Evolutionary conservation across 2,329 filamentous ascomycete species (phyloP), one percentile per base, ranked within the genome.

Genomic region (Tolypocladium ophioglossoides): DNA sequence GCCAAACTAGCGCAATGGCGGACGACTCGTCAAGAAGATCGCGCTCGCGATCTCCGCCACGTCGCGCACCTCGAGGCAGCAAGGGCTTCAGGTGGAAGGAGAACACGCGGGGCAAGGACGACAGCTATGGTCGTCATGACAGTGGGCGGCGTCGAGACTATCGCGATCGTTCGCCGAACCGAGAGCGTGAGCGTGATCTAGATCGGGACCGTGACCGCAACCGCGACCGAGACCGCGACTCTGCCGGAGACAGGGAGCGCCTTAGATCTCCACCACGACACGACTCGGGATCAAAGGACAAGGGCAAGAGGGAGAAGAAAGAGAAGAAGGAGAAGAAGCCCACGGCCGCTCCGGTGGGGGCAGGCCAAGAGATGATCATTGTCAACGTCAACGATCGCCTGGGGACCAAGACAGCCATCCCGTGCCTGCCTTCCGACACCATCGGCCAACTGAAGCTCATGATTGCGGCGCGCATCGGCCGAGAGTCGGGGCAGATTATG

Each of bases 331-430:
- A 52, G 54, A 68, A 49, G 55, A 68, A 60, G 41, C 55, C 58
- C 34, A 62, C 52, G 5, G 61, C 56, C 20, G 57, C 60, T 34
- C 57, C 70, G 67, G 50, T 56, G 2, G 59, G 59, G 11, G 40
- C 72, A 4, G 69, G 76, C 7, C 87, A 95, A 66, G 86, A 90
- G 54, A 95, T 96, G 87, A 96, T 97, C 61, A 82, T 95, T 52
- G 91, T 97, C 20, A 84, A 92, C 64, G 84, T 97, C 66, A 97
- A 97, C 68, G 92, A 97, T 70, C 82, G 92, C n/a, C 75, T 97
- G 38, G 92, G 92, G 14, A 96, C 92, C n/a, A 96, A 96, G 66
- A 89, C 91, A 18, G 87, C 89, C 52, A 94, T 97, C 59, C 92
- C 92, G 0, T 96, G 91, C 68, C 76, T 96, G 55, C 85, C 89